A percentile compares a stretch with the other conserved stretches of the same genome.
phyloP scores from a whole-genome alignment of 352 stramenopile species.

The Elongisporangium undulatum region DNA sequence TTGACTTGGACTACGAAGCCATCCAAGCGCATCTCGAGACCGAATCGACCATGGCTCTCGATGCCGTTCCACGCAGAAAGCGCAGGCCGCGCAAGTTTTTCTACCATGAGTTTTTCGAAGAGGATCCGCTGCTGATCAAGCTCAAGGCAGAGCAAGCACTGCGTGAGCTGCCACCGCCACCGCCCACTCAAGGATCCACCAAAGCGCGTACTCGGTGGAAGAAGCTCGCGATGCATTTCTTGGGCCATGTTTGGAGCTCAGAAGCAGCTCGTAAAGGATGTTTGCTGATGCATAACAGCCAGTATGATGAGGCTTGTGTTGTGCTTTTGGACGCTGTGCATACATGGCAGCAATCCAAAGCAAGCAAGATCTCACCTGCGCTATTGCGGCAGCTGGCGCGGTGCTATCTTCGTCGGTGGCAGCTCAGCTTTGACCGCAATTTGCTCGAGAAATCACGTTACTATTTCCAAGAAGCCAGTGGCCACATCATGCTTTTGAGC shows the following conservation, averaged over 20 bases:
- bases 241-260: slow-evolving; percentile 23
- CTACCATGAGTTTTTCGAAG: slow-evolving; percentile 71
- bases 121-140: slow-evolving; percentile 34
- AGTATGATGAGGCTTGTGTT: slow-evolving; percentile 27
- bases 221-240: slow-evolving; percentile 35
- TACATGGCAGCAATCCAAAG: slow-evolving; percentile 12
- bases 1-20: slow-evolving; percentile 54
- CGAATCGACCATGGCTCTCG: slow-evolving; percentile 25
- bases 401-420: slow-evolving; percentile 37
- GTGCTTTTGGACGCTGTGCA: slow-evolving; percentile 25
- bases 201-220: slow-evolving; percentile 41
- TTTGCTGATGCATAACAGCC: slow-evolving; percentile 33
- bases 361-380: slow-evolving; percentile 10
- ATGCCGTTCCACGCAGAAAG: slow-evolving; percentile 35
- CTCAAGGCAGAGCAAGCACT: background rate
- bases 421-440: slow-evolving; percentile 16
- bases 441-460: slow-evolving; percentile 40
- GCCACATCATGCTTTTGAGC: slow-evolving; percentile 37
- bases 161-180: background rate
- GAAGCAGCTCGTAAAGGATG: slow-evolving; percentile 35
- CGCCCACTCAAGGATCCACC: slow-evolving; percentile 7
- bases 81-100: slow-evolving; percentile 51
- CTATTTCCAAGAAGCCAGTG: slow-evolving; percentile 42
- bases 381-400: slow-evolving; percentile 40
- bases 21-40: slow-evolving; percentile 20